Base-by-base conservation (phyloP, 495 filamentous ascomycete genomes). In the Alectoria sarmentosa region DNA sequence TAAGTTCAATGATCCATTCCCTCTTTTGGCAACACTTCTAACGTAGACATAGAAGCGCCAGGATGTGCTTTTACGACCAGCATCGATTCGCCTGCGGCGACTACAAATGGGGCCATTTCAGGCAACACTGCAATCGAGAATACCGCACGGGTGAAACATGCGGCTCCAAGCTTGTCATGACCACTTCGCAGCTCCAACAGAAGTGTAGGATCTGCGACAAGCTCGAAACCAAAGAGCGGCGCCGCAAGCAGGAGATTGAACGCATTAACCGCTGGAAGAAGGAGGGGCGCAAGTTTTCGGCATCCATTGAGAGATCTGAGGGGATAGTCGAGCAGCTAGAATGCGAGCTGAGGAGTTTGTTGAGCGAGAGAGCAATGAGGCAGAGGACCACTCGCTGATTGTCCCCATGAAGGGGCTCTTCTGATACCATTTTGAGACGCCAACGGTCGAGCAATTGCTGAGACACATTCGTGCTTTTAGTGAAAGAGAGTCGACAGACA, bases 141-240 rank as follows among this genome's bases (percentile, higher is more conserved):
- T 96, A 98, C 79, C 91, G 95, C 70, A 97, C 88, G 58, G 94
- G 94, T 73, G 94, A 98, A 82, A 98, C 94, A 49, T 98, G 94
- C 78, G 94, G 94, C 70, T 91, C 96, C 81, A 94, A 88, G 80
- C 86, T 97, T 72, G 87, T 96, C 73, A 85, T 85, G 78, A 74
- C 86, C 77, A 84, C 90, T 74, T 71, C 82, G 67, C 75, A 82
- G 72, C 70, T 83, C 68, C 68, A 66, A 69, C 78, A 79, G 58
- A 84, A 85, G 69, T 97, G 92, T 79, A 88, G 87, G 69, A 81
- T 90, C 67, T 98, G 94, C 83, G 89, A 93, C 69, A 92, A 94
- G 77, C 89, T 96, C 72, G 86, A 90, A 69, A 93, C 91, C 74
- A 97, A 96, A 76, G 75, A 81, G 71, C 84, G 91, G 58, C 88